Conservation (phyloP, 202 grass and related monocot genomes). For the Setaria viridis region DNA sequence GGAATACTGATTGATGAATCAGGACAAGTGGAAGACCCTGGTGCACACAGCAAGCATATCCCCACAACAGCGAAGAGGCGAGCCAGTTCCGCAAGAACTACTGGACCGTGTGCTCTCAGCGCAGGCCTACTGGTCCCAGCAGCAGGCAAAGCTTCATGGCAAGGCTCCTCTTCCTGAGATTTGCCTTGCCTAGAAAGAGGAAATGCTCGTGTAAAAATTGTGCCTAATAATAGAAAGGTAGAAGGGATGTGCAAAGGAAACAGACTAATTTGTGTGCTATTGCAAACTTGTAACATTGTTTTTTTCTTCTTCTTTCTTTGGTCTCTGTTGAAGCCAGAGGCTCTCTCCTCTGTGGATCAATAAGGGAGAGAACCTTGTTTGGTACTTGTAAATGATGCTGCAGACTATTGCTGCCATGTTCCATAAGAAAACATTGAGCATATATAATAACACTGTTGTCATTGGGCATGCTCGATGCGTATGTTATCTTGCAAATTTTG, state of each 20-base stretch:
- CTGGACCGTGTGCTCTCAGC: constrained; percentile 11
- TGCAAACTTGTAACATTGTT: constrained; percentile 27
- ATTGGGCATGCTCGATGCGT: neutral
- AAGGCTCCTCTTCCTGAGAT: constrained; percentile 46
- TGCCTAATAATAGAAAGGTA: constrained; percentile 34
- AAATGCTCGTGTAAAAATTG: constrained; percentile 45
- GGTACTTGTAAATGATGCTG: constrained; percentile 50
- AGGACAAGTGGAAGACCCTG: constrained; percentile 89
- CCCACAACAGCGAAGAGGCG: constrained; percentile 60
- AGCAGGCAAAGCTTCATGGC: constrained; percentile 58
- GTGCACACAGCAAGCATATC: constrained; percentile 83
- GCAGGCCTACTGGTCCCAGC: constrained; percentile 40
- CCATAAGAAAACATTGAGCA: neutral
- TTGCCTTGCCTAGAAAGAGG: constrained; percentile 36
- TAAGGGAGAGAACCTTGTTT: constrained; percentile 42
- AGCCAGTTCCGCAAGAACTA: neutral
- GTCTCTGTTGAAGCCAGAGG: constrained; percentile 34
- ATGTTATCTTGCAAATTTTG: neutral
- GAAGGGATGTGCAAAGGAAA: constrained; percentile 23
- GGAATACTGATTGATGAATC: constrained; percentile 13
- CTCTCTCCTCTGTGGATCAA: constrained; percentile 47
- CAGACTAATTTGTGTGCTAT: constrained; percentile 50
- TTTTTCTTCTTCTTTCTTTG: neutral
- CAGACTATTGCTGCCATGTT: neutral
- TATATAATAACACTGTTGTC: neutral